Conservation (phyloP, 345 rosid species). For the Heritiera littoralis region DNA sequence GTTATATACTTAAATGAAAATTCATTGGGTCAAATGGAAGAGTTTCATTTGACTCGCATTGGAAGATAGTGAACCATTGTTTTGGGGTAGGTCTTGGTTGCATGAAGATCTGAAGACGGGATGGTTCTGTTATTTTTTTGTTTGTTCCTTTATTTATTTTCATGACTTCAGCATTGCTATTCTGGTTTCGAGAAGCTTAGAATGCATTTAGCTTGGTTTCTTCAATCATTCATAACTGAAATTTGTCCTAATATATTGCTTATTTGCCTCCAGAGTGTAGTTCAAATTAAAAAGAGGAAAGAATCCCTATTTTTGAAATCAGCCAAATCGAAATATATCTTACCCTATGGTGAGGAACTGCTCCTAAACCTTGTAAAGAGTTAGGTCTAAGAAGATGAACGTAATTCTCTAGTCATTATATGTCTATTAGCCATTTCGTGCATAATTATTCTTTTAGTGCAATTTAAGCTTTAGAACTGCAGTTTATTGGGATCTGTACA, state of each 20-base stretch:
- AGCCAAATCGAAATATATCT: background rate
- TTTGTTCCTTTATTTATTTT: background rate
- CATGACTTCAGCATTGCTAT: background rate
- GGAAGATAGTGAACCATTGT: background rate
- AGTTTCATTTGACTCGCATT: background rate
- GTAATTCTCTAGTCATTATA: background rate
- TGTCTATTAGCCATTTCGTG: background rate
- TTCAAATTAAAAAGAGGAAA: background rate
- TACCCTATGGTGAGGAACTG: background rate
- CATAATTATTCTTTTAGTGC: background rate
- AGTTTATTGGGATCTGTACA: background rate
- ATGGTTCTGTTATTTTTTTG: background rate
- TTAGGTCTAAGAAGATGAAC: conserved; percentile 1
- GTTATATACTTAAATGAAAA: background rate
- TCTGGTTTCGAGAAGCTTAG: background rate
- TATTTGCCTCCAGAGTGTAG: background rate
- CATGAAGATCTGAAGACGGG: background rate
- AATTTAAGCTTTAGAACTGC: background rate
- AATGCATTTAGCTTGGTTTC: background rate
- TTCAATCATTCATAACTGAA: background rate
- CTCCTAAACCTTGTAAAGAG: background rate
- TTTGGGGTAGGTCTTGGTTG: background rate
- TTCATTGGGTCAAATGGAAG: background rate
- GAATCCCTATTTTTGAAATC: background rate
- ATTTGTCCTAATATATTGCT: background rate